Conservation (phyloP, 164 flowering plant genomes). For the Brasenia schreberi region DNA sequence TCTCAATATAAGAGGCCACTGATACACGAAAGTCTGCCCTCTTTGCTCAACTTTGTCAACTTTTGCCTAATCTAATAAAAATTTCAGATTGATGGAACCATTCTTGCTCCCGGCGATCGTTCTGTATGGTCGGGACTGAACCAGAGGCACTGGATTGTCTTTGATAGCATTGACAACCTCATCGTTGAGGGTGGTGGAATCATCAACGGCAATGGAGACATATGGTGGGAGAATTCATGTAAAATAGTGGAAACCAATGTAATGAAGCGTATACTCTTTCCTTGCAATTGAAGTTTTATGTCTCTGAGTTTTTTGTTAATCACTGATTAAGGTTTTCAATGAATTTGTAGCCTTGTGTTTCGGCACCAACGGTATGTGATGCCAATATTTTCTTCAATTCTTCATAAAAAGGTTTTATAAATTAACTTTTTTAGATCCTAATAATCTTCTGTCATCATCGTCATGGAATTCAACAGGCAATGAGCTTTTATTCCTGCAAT, state of each 20-base stretch:
- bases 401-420: neutral
- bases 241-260: slow-evolving; percentile 18
- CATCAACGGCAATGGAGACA: slow-evolving; percentile 42
- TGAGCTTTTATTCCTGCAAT: slow-evolving; percentile 47
- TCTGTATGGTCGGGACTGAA: slow-evolving; percentile 37
- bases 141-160: slow-evolving; percentile 31
- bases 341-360: slow-evolving; percentile 62
- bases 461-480: slow-evolving; percentile 31
- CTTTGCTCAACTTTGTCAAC: no score
- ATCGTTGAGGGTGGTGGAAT: slow-evolving; percentile 40
- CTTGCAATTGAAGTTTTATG: neutral
- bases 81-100: slow-evolving; percentile 48
- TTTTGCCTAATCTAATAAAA: neutral
- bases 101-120: slow-evolving; percentile 39
- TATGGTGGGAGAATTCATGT: slow-evolving; percentile 49
- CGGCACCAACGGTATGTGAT: slow-evolving; percentile 72
- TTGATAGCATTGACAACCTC: slow-evolving; percentile 19
- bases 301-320: slow-evolving; percentile 1
- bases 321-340: slow-evolving; percentile 1
- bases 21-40: no score
- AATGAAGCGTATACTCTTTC: slow-evolving; percentile 1
- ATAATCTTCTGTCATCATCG: neutral
- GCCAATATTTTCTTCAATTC: neutral
- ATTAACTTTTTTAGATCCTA: neutral
- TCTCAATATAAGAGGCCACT: no score